A percentile compares a stretch with the other conserved stretches of the same genome.
phyloP scores from a whole-genome alignment of 148 eudicot species.

The Rhododendron williamsianum region DNA sequence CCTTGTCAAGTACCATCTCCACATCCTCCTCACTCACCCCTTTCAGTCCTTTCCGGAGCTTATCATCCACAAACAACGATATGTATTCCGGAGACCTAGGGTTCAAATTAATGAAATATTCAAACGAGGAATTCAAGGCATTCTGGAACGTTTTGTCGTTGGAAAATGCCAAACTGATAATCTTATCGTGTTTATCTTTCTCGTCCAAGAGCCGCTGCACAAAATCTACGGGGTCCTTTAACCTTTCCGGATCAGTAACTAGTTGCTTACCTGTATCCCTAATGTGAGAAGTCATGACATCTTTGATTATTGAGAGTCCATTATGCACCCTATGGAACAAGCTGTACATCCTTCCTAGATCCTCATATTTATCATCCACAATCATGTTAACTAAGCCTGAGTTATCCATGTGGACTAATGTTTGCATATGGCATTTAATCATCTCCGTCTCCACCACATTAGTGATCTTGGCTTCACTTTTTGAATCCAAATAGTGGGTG shows the following conservation, averaged over 20 bases:
- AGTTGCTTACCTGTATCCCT: conserved; percentile 63
- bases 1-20: conserved; percentile 60
- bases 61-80: conserved; percentile 69
- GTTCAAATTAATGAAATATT: conserved; percentile 58
- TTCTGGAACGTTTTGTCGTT: conserved; percentile 60
- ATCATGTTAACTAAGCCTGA: conserved; percentile 66
- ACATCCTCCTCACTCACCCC: conserved; percentile 66
- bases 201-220: conserved; percentile 65
- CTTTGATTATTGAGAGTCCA: conserved; percentile 51
- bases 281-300: conserved; percentile 69
- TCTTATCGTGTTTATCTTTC: conserved; percentile 62
- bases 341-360: conserved; percentile 52
- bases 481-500: conserved; percentile 50
- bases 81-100: conserved; percentile 58
- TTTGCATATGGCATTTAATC: conserved; percentile 55
- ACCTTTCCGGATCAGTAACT: conserved; percentile 66
- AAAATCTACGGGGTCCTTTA: conserved; percentile 68
- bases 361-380: conserved; percentile 58
- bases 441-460: conserved; percentile 60
- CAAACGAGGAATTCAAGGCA: conserved; percentile 69
- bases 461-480: conserved; percentile 54
- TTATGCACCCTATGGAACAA: conserved; percentile 48
- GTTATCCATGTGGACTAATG: conserved; percentile 66
- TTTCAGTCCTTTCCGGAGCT: conserved; percentile 61
- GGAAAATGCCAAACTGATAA: conserved; percentile 46